Evolutionary conservation across 495 filamentous ascomycete genomes (phyloP), one percentile per base, ranked within the genome.

Genomic region (Parmelia sp.): DNA sequence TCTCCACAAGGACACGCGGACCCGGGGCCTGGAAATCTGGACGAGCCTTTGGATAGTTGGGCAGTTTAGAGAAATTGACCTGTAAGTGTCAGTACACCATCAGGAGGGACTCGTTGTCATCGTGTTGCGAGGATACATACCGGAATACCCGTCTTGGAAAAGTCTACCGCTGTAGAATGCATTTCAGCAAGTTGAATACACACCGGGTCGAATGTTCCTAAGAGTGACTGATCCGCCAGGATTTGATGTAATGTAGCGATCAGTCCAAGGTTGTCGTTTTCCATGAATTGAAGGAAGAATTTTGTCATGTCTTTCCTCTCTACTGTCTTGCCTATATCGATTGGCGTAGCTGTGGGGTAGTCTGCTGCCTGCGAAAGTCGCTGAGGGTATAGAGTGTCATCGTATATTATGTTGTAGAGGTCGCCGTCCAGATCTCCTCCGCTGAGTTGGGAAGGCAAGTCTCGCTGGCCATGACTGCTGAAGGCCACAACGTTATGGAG

Each of bases 281-380:
- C 78, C 87, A 94, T 93, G 68, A 93, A 96, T 21, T 83, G 75
- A 23, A 93, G 75, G 64, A 96, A 92, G 73, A 93, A 93, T 9
- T 87, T 73, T 0, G 83, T 84, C 75, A 94, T 91, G 63, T 96
- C 88, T 4, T 77, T 67, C 4, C 70, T 63, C 23, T 68, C 66
- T 0, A 94, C 84, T 2, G 71, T 58, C 15, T 84, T 77, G 33
- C 78, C 80, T 37, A 93, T 78, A 60, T 85, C 76, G 2, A 82
- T 60, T 0, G 87, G 81, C 0, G 44, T 14, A 0, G 82, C 75
- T 6, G 80, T 77, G 19, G 85, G 81, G 68, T 96, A 93, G 64
- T 88, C 82, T 0, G 91, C 90, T 0, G 91, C 82, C 6, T 33
- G 0, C 29, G 80, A 82, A 4, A 76, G 74, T 19, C 63, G 65